Evolutionary conservation across 306 rosid genomes (phyloP), one percentile per base, ranked within the genome.

Genomic region (Vachellia pachyceras): DNA sequence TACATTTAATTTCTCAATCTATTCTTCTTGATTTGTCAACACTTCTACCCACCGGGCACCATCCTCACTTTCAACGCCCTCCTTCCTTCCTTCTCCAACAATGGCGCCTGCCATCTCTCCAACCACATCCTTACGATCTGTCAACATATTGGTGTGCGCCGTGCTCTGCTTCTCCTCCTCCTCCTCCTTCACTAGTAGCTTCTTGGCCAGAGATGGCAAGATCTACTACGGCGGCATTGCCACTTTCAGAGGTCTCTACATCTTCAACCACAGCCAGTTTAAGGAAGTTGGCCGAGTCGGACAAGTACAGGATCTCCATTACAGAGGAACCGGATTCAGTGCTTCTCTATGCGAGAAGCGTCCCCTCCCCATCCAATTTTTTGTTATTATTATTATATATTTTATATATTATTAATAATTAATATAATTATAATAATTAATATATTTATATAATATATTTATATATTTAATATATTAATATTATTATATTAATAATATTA

Each of bases 61-160:
- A 77, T 79, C 35, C 72, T 79, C 2, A 72, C 82, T 4, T 70
- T 79, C 7, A 70, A 79, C 17, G 82, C 82, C 7, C 63, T 79
- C 10, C 57, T 79, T 20, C 82, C 82, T 44, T 50, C 77, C 11
- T 79, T 79, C 72, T 79, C 77, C 61, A 33, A 70, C 82, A 58
- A 79, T 3, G 82, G 72, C 45, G 5, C 0, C 20, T 29, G 69
- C 77, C 77, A 71, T 40, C 25, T 55, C 18, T 58, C 82, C 49
- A n/a, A 79, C 64, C 63, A 58, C n/a, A 7, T 71, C 41, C 72
- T 79, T 9, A 79, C 77, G 33, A 29, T n/a, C 40, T 54, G 6
- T n/a, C 7, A 5, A 37, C 63, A 57, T 71, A 7, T 6, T 71
- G 0, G 18, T 71, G 6, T 44, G 82, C 14, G 77, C 72, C 13